These are phyloP conservation scores for Pholiota conissans DNA, from an alignment of 768 basidiomycete species.

Conservation along the genomic window DNA sequence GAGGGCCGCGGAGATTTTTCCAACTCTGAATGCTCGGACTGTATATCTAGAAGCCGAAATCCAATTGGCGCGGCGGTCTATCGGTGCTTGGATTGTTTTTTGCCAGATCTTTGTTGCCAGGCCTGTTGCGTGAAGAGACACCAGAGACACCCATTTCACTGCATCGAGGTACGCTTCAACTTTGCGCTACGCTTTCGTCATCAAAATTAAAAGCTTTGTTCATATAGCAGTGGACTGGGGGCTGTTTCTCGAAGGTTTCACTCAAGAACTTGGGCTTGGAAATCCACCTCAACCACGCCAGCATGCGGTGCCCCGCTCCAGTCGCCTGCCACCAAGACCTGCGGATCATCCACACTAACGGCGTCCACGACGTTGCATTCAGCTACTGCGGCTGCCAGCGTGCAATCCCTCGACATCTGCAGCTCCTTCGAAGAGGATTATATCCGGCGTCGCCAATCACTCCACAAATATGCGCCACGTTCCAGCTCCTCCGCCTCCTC, in stretches of 20 bases:
- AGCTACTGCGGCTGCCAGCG: conserved; percentile 13
- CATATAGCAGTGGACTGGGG: too few relatives aligned
- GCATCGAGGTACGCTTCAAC: conserved; percentile 3
- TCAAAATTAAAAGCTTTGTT: too few relatives aligned
- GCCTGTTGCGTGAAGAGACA: conserved; percentile 6
- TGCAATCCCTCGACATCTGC: conserved; percentile 4
- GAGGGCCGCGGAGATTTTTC: conserved; percentile 9
- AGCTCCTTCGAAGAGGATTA: conserved; percentile 11
- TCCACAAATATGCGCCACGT: conserved; percentile 8
- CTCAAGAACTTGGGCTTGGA: conserved; percentile 5
- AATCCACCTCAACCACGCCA: conserved; percentile 5
- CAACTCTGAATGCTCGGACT: not conserved
- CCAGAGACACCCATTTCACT: conserved; percentile 6
- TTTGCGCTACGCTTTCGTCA: too few relatives aligned
- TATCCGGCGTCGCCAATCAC: conserved; percentile 13
- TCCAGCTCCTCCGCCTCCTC: conserved; percentile 19
- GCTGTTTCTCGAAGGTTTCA: not conserved
- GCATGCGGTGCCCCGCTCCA: conserved; percentile 1
- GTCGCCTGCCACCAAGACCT: conserved; percentile 4
- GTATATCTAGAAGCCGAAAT: not conserved
- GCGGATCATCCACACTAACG: conserved; percentile 12
- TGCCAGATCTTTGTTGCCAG: conserved; percentile 2
- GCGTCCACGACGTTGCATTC: conserved; percentile 11
- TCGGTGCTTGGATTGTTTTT: conserved; percentile 9
- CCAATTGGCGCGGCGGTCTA: not conserved